Evolutionary conservation across 306 rosid species (phyloP).

Genomic region (Trifolium fragiferum): DNA sequence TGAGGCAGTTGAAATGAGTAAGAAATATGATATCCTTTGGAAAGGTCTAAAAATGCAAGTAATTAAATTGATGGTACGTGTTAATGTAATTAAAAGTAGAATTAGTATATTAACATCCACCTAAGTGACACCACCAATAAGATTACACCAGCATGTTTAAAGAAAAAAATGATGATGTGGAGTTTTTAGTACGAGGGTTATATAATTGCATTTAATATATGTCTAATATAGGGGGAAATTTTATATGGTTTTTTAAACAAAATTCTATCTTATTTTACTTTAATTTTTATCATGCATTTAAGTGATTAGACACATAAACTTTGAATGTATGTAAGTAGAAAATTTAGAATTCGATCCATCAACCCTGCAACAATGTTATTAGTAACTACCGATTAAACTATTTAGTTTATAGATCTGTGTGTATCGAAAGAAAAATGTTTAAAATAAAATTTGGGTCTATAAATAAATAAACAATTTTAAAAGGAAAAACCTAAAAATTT

Average conservation of each 20-base stretch:
- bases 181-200: slow-evolving; percentile 20
- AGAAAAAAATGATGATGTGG: slow-evolving; percentile 6
- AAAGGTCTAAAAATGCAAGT: slow-evolving; percentile 36
- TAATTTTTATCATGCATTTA: no score
- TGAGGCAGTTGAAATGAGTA: slow-evolving; percentile 41
- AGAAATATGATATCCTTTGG: slow-evolving; percentile 31
- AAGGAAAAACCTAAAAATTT: neutral
- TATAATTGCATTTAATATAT: slow-evolving; percentile 3
- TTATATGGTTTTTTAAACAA: no score
- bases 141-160: neutral
- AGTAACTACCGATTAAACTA: neutral
- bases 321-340: no score
- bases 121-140: slow-evolving; percentile 25
- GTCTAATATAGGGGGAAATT: neutral
- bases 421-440: neutral
- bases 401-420: no score
- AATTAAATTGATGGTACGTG: slow-evolving; percentile 15
- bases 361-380: no score
- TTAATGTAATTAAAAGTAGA: neutral
- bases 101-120: slow-evolving; percentile 27
- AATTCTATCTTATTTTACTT: no score
- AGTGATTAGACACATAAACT: no score
- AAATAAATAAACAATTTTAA: neutral
- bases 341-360: no score
- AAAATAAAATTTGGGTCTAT: neutral